Evolutionary conservation across 2,329 filamentous ascomycete genomes (phyloP).

Genomic region (Cladosporium austrohemisphaericum): DNA sequence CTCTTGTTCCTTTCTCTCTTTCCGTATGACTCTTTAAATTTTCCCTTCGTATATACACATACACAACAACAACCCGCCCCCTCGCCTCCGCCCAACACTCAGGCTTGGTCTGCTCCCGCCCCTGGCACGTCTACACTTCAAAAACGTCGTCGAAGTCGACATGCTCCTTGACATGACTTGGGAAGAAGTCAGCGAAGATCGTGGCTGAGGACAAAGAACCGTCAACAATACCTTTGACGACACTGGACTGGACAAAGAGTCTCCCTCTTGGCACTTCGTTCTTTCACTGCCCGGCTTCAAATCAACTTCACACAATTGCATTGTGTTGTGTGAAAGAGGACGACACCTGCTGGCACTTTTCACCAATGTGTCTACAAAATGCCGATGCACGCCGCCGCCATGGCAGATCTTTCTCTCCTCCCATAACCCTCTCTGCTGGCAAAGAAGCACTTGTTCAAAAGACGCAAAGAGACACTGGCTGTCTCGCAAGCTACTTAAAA

Average conservation of each 20-base stretch:
- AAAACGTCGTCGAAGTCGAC: too few relatives aligned
- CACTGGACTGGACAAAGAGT: neutral
- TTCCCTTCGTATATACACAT: too few relatives aligned
- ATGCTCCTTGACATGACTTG: too few relatives aligned
- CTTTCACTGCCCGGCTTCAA: neutral
- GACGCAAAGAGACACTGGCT: slow-evolving; percentile 6
- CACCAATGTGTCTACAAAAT: neutral
- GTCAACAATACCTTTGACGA: neutral
- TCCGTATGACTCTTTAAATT: too few relatives aligned
- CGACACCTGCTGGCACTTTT: neutral
- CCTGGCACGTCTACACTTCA: too few relatives aligned
- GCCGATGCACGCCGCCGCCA: neutral
- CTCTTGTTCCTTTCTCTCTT: too few relatives aligned
- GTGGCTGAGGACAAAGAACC: neutral
- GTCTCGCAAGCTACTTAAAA: neutral
- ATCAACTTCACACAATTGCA: slow-evolving; percentile 2
- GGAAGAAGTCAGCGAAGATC: too few relatives aligned
- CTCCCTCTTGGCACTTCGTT: neutral
- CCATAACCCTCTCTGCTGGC: neutral
- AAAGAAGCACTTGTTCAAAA: neutral
- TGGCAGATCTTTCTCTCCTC: neutral
- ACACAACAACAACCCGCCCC: too few relatives aligned
- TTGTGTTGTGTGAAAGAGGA: neutral
- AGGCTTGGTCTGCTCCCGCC: too few relatives aligned
- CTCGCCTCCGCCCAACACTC: too few relatives aligned